Percentiles rank a stretch among this genome's conserved stretches.
These are phyloP conservation scores for Lichtheimia ramosa DNA, from an alignment of 371 early-diverging fungal species.

Conservation along the genomic window DNA sequence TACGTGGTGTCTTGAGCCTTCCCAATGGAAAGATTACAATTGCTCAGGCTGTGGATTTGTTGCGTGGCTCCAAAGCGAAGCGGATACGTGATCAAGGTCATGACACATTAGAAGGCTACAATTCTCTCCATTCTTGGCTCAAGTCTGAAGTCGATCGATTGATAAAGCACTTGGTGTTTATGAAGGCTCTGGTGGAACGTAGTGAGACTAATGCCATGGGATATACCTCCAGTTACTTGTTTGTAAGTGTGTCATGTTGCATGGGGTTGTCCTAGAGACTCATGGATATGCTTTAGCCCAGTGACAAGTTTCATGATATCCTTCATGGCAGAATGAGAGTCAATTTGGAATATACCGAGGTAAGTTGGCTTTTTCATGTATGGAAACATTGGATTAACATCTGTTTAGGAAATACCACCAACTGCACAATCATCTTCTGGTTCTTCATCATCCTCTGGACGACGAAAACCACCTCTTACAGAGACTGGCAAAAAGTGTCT, in stretches of 20 bases:
- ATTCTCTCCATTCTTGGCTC: conserved; percentile 58
- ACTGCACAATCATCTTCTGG: background rate
- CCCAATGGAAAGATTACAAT: conserved; percentile 67
- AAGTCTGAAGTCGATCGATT: conserved; percentile 69
- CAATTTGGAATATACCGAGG: background rate
- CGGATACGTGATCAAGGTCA: conserved; percentile 54
- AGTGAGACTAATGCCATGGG: conserved; percentile 33
- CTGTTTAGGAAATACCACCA: background rate
- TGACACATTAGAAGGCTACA: conserved; percentile 56
- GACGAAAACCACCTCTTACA: background rate
- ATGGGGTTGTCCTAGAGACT: background rate
- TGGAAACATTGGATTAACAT: background rate
- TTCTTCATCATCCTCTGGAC: background rate
- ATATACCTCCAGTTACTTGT: conserved; percentile 20
- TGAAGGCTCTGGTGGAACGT: conserved; percentile 63
- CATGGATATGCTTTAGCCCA: background rate
- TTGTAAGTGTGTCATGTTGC: conserved; percentile 5
- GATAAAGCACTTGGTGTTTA: conserved; percentile 59
- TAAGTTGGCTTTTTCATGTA: background rate
- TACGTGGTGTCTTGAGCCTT: conserved; percentile 24
- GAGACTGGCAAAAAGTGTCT: background rate
- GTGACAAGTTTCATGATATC: background rate
- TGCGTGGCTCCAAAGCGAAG: conserved; percentile 69
- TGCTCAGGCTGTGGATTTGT: conserved; percentile 75
- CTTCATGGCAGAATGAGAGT: background rate